Evolutionary conservation across 2,329 filamentous ascomycete genomes (phyloP).

Genomic region (Onygenales sp.): DNA sequence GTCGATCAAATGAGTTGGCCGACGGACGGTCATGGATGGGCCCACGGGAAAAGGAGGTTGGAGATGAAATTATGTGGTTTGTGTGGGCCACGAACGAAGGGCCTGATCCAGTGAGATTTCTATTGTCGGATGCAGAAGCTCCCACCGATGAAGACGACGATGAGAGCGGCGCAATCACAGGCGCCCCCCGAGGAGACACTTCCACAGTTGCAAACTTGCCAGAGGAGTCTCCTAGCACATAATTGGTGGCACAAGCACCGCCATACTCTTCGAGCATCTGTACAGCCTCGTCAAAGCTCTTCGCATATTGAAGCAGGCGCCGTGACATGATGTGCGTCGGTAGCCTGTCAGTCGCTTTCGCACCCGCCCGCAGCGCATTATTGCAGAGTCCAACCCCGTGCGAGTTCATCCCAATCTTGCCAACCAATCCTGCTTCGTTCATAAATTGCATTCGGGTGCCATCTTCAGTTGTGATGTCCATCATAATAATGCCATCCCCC

Average conservation of each 20-base stretch:
- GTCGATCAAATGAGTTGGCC: no score
- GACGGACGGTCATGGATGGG: neutral
- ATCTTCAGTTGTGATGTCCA: constrained; percentile 12
- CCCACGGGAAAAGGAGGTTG: neutral
- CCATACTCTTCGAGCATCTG: constrained; percentile 4
- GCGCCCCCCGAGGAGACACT: neutral
- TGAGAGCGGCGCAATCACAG: neutral
- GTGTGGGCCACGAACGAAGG: neutral
- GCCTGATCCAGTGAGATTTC: neutral
- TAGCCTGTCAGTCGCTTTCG: neutral
- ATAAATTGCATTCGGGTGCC: constrained; percentile 13
- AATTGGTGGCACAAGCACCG: constrained; percentile 4
- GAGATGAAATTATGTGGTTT: neutral
- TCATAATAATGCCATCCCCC: constrained; percentile 12
- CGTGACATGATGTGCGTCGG: constrained; percentile 7
- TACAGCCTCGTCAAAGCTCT: neutral
- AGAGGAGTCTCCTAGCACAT: neutral
- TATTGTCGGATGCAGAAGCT: neutral
- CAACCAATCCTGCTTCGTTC: constrained; percentile 18
- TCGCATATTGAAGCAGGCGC: constrained; percentile 7
- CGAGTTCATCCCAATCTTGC: constrained; percentile 9
- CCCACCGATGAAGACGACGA: neutral
- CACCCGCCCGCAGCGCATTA: constrained; percentile 3
- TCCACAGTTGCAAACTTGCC: constrained; percentile 5
- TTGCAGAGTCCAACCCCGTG: constrained; percentile 4